Conservation (phyloP, 768 basidiomycete genomes). For the Suillus clintonianus region DNA sequence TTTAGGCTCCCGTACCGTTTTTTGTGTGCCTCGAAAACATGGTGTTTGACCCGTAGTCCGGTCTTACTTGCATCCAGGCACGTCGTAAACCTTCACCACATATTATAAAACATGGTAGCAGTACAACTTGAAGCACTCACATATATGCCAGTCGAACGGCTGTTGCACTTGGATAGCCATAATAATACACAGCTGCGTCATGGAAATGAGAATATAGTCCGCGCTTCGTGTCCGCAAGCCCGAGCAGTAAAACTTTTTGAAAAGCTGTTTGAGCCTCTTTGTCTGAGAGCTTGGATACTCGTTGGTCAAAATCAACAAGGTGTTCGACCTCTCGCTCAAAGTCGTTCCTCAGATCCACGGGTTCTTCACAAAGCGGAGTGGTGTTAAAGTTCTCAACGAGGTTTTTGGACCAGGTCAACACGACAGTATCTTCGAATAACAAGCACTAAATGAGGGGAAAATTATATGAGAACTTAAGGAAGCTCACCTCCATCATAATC, state of each 20-base stretch:
- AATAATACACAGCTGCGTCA: conserved; percentile 50
- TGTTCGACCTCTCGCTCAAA: conserved; percentile 58
- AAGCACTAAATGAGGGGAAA: not conserved
- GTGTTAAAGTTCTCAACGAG: conserved; percentile 54
- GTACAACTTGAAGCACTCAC: conserved; percentile 39
- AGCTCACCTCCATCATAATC: conserved; percentile 75
- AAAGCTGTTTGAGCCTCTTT: conserved; percentile 41
- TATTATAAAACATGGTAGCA: not conserved
- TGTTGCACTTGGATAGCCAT: conserved; percentile 47
- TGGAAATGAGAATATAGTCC: conserved; percentile 67
- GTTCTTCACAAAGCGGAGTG: conserved; percentile 43
- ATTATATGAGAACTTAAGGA: not conserved
- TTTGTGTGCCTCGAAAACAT: conserved; percentile 44
- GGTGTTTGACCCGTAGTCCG: conserved; percentile 51
- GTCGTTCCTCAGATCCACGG: conserved; percentile 39
- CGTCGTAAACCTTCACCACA: conserved; percentile 55
- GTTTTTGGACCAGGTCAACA: conserved; percentile 44
- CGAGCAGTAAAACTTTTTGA: conserved; percentile 47
- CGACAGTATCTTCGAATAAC: conserved; percentile 47
- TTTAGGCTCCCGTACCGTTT: conserved; percentile 33
- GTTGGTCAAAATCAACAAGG: conserved; percentile 45
- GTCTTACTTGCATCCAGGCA: conserved; percentile 72
- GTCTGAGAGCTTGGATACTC: conserved; percentile 22
- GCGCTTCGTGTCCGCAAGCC: conserved; percentile 51
- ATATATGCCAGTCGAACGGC: conserved; percentile 65